Evolutionary conservation across 108 stramenopile genomes (phyloP), one percentile per base, ranked within the genome.

Genomic region (Skeletonema tropicum): DNA sequence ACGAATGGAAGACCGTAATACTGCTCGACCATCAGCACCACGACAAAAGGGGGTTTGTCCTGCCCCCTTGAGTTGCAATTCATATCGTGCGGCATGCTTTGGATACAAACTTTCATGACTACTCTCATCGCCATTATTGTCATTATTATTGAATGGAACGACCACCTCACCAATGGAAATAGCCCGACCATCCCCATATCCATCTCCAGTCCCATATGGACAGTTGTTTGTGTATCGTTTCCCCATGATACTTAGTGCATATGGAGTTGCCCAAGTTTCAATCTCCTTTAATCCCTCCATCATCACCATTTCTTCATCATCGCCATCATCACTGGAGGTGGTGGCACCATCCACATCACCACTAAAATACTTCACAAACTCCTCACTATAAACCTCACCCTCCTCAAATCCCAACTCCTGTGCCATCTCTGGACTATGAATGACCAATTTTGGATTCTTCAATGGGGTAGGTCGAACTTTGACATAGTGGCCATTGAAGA

Each of bases 41-140:
- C 99, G 87, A 71, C 89, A 92, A 81, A 96, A 99, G 35, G 99
- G 98, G 11, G 98, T 98, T 58, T 60, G 90, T 0, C 99, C 99
- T 7, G 88, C 91, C 3, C 99, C 99, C 87, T 99, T 98, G 61
- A 98, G 89, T 77, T 99, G 99, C 17, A 99, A 76, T 74, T 99
- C 99, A 66, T 87, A 92, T 26, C 84, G 57, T n/a, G 17, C 13
- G 13, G 71, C 65, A 17, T 58, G 59, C 5, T 60, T 55, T 33
- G 80, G 80, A 36, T 81, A 74, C 39, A 71, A 41, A 52, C 36
- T 25, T 35, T 32, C 30, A 38, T 33, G 21, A 63, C 6, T 5
- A 12, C 25, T 21, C 17, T 71, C 36, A 0, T 8, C 68, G n/a
- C 21, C 32, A 10, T 42, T 61, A 32, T 48, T 12, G 17, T 23